These are phyloP conservation scores for Aureobasidium sp. DNA, from an alignment of 2,329 filamentous ascomycete genomes.

Conservation along the genomic window DNA sequence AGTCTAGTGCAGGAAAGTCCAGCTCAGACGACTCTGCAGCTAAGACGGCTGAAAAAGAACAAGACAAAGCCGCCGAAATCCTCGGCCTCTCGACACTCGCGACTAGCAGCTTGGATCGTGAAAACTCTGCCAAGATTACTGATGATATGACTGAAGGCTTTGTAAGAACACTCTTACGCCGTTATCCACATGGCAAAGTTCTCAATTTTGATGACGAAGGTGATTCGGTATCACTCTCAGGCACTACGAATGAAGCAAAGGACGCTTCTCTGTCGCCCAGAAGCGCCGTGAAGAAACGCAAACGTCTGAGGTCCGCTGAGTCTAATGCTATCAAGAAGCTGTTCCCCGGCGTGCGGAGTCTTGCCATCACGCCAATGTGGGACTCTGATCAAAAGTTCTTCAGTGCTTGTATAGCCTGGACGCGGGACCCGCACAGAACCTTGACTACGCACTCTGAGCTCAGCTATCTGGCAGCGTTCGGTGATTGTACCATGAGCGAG, in stretches of 20 bases:
- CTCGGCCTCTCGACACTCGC: conserved; percentile 2
- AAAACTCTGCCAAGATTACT: background rate
- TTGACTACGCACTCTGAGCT: conserved; percentile 31
- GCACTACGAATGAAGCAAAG: conserved; percentile 20
- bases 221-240: conserved; percentile 18
- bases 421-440: conserved; percentile 34
- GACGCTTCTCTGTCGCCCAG: background rate
- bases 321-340: background rate
- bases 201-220: conserved; percentile 30
- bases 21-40: background rate
- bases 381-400: conserved; percentile 31
- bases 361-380: conserved; percentile 44
- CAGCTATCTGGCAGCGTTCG: conserved; percentile 37
- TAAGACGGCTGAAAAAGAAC: background rate
- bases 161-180: conserved; percentile 22
- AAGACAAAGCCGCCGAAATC: background rate
- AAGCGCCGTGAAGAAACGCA: background rate
- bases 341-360: conserved; percentile 38
- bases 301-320: background rate
- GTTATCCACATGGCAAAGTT: conserved; percentile 31
- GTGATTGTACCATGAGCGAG: conserved; percentile 35
- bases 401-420: conserved; percentile 30
- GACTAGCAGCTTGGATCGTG: background rate
- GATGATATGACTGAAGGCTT: conserved; percentile 20
- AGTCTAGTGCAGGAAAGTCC: background rate